phyloP scores from a whole-genome alignment of 805 yeast genomes.

The Debaryomyces prosopidis region DNA sequence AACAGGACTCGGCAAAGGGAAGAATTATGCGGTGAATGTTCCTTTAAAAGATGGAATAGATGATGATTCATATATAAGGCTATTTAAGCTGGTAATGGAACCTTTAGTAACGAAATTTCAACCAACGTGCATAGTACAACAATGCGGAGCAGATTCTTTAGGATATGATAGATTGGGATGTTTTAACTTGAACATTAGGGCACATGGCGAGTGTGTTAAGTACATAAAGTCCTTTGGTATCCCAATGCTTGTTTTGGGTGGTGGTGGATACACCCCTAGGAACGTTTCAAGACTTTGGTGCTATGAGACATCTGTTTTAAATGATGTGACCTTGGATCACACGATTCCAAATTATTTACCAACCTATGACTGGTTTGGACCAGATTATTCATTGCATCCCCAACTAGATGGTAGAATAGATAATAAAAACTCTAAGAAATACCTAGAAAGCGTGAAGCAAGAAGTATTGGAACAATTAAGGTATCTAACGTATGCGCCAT shows the following conservation, averaged over 20 bases:
- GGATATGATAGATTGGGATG: slow-evolving; percentile 94
- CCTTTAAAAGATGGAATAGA: slow-evolving; percentile 96
- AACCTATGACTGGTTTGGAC: slow-evolving; percentile 80
- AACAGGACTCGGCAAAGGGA: slow-evolving; percentile 85
- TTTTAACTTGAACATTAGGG: slow-evolving; percentile 86
- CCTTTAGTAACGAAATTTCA: slow-evolving; percentile 90
- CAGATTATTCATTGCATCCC: slow-evolving; percentile 89
- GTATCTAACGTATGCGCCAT: slow-evolving; percentile 86
- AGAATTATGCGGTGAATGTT: slow-evolving; percentile 83
- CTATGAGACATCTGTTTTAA: slow-evolving; percentile 82
- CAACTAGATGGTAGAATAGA: slow-evolving; percentile 60
- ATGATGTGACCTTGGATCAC: slow-evolving; percentile 52
- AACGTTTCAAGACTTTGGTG: slow-evolving; percentile 96
- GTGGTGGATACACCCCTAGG: slow-evolving; percentile 97
- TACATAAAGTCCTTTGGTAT: slow-evolving; percentile 85
- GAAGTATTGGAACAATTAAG: slow-evolving; percentile 80
- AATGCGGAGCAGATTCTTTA: slow-evolving; percentile 96
- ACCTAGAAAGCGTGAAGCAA: slow-evolving; percentile 74
- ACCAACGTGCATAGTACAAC: slow-evolving; percentile 92
- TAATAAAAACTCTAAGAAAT: slow-evolving; percentile 80
- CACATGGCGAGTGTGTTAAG: slow-evolving; percentile 94
- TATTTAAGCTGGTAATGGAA: slow-evolving; percentile 82
- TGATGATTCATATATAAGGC: slow-evolving; percentile 76
- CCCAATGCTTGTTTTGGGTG: slow-evolving; percentile 91
- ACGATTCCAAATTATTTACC: slow-evolving; percentile 68